Evolutionary conservation across 805 yeast genomes (phyloP), one percentile per base, ranked within the genome.

Genomic region (Peterozyma toletana): DNA sequence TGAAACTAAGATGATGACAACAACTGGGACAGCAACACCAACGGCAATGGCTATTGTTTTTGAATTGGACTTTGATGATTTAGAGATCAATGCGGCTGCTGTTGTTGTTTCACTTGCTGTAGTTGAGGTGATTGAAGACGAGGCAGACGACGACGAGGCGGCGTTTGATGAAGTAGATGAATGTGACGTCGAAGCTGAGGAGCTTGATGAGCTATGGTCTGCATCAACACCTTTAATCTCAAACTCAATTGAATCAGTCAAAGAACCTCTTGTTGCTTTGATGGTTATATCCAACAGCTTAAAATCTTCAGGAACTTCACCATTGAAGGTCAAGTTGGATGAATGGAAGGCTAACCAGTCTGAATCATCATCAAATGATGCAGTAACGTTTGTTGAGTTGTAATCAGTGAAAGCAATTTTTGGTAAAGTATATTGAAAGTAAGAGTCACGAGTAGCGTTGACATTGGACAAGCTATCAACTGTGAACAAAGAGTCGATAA

Each of bases 31-130:
- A 2, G 83, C 86, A n/a, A 86, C 90, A 44, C 96, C 97, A 47
- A 90, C 73, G 1, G 90, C 96, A 56, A 91, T 85, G 0, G 96
- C 96, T n/a, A 86, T 67, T 2, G 76, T 74, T 50, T 75, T 82
- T 3, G 63, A 38, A 5, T 64, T 29, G 14, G 68, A 37, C 3
- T 57, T 43, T 3, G 53, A 36, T 21, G 48, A 21, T n/a, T n/a
- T 38, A 7, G 55, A 35, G 18, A 50, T 27, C 6, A 58, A 33
- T 16, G 58, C 31, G 0, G 64, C 37, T 33, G 63, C 39, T 2
- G 63, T 39, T 15, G 67, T 40, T 9, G 67, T 42, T 1, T 66
- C 30, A n/a, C 60, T 33, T 4, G 57, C 38, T 5, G 57, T 39
- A 2, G 51, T 39, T 2, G 62, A 43, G 29, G 53, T 41, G 2